Evolutionary conservation across 2,329 filamentous ascomycete genomes (phyloP).

Genomic region (Gnomoniopsis sp.): DNA sequence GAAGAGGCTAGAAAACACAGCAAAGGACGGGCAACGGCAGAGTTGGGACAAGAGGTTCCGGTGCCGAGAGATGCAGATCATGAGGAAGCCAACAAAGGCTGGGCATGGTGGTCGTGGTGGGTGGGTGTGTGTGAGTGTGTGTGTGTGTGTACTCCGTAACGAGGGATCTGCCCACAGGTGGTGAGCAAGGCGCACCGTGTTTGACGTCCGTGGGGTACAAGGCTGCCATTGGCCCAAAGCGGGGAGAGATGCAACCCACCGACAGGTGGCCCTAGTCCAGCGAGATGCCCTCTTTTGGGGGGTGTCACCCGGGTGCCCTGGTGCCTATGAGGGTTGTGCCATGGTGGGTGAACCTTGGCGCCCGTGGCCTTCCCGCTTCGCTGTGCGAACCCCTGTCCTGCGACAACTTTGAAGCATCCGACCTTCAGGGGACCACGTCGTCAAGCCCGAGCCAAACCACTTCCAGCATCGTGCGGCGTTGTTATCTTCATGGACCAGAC

Average conservation of each 20-base stretch:
- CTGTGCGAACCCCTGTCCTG: constrained; percentile 36
- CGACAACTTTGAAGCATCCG: constrained; percentile 46
- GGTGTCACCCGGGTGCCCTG: too few species aligned
- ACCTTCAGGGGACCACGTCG: constrained; percentile 1
- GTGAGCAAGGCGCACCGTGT: not conserved
- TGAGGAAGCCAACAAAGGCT: constrained; percentile 4
- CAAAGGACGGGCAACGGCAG: not conserved
- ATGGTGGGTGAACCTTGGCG: too few species aligned
- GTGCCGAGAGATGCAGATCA: constrained; percentile 10
- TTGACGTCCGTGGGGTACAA: constrained; percentile 1
- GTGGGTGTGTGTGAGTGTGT: not conserved
- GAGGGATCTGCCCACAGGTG: not conserved
- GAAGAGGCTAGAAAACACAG: not conserved
- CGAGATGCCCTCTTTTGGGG: too few species aligned
- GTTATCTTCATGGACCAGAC: not conserved
- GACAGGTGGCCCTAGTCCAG: not conserved
- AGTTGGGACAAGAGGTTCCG: not conserved
- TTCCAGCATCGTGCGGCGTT: not conserved
- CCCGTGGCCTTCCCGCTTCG: constrained; percentile 18
- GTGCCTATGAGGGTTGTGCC: too few species aligned
- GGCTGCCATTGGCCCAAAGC: constrained; percentile 8
- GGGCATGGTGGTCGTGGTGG: constrained; percentile 4
- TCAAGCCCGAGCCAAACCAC: not conserved
- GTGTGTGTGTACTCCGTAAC: not conserved
- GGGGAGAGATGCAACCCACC: constrained; percentile 1